Base-by-base conservation (phyloP, 140 eudicot species). In the Oenanthe javanica region DNA sequence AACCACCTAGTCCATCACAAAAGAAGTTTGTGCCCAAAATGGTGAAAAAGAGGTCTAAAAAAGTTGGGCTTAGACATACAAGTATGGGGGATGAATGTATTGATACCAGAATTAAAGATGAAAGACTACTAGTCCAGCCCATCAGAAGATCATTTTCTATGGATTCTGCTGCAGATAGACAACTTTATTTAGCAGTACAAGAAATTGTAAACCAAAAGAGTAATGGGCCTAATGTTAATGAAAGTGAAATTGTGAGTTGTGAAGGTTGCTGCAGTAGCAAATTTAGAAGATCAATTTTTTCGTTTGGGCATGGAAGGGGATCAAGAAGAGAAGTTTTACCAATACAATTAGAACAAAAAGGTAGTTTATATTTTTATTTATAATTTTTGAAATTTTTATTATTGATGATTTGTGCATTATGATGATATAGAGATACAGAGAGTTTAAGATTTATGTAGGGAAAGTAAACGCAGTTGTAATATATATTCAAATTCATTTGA, bases 81-180 rank as follows among this genome's bases (percentile, higher is more conserved):
- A 94, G 96, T 76, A 90, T 88, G 91, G 97, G 97, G 21, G 98
- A 94, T 88, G 98, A 94, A 63, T 90, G 91, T 50, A 87, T 94
- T 70, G 87, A 84, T 55, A 84, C 69, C 15, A 84, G 92, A 72
- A 70, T 82, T 31, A 88, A 86, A 51, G 94, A 89, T 74, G 93
- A 94, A 8, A 83, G 80, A 23, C 89, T 92, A 69, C 16, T 9
- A 10, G 79, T 93, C 72, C 94, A 87, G 75, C 96, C 97, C 2
- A 85, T 90, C 10, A 82, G 98, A 52, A 89, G 98, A 85, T 94
- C 98, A 1, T 82, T 94, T 61, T 94, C 98, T 0, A 89, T 94
- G 98, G 97, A 94, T 87, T 92, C 96, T 4, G 96, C 97, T 0
- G 80, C 86, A 2, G 90, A 92, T 82, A 83, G 87, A 59, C 93